These are phyloP conservation scores for Chrysanthemum seticuspe DNA, from an alignment of 129 eudicot species.

Conservation along the genomic window DNA sequence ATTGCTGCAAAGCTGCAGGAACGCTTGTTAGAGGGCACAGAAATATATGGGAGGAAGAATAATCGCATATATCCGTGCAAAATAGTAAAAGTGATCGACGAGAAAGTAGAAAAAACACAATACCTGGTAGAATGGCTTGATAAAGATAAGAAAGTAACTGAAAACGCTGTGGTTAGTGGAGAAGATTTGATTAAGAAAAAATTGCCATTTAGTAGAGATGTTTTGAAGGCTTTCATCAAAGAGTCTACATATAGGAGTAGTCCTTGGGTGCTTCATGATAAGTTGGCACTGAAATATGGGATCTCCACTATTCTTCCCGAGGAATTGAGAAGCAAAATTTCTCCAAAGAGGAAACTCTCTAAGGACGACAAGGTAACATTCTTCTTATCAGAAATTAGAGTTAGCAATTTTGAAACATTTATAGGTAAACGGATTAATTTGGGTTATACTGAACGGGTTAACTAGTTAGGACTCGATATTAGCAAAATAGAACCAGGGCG, in stretches of 20 bases:
- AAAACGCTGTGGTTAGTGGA: constrained; percentile 56
- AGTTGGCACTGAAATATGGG: constrained; percentile 70
- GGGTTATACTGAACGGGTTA: no score
- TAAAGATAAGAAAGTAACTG: constrained; percentile 66
- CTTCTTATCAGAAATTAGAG: constrained; percentile 19
- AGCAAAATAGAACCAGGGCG: no score
- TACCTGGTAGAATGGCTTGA: constrained; percentile 92
- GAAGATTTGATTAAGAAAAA: constrained; percentile 69
- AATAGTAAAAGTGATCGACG: constrained; percentile 58
- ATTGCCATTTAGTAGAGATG: constrained; percentile 67
- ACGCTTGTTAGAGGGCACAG: constrained; percentile 64
- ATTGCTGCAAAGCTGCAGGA: constrained; percentile 68
- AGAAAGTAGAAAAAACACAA: constrained; percentile 56
- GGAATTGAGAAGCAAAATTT: constrained; percentile 46
- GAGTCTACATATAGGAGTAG: constrained; percentile 76
- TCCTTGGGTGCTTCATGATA: constrained; percentile 90
- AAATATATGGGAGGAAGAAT: constrained; percentile 70
- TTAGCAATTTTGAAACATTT: background rate
- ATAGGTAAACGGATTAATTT: no score
- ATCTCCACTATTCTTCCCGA: constrained; percentile 80
- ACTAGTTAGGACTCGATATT: no score
- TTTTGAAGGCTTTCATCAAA: constrained; percentile 72
- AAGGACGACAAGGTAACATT: constrained; percentile 32
- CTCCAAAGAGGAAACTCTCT: constrained; percentile 50
- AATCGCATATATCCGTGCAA: constrained; percentile 69